Evolutionary conservation across 768 basidiomycete species (phyloP).

Genomic region (Hygrocybe punicea): DNA sequence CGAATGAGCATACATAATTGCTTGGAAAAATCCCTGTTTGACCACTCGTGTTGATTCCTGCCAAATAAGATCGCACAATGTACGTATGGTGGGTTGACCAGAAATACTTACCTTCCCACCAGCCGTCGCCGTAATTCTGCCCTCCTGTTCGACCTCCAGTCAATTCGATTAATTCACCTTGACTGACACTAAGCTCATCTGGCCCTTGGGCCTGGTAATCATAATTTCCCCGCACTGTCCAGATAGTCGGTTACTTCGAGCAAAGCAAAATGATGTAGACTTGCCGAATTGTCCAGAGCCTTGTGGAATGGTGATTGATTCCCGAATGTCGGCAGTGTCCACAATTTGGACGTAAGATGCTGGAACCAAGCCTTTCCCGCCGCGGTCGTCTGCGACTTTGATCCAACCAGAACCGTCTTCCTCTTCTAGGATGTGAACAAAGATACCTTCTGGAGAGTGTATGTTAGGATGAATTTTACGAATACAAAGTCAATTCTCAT

Average conservation of each 20-base stretch:
- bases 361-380: slow-evolving; percentile 73
- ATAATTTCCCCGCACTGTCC: slow-evolving; percentile 76
- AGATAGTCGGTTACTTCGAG: neutral
- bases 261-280: slow-evolving; percentile 19
- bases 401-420: slow-evolving; percentile 89
- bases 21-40: slow-evolving; percentile 81
- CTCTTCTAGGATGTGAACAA: slow-evolving; percentile 66
- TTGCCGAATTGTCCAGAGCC: slow-evolving; percentile 51
- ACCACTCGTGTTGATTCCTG: slow-evolving; percentile 61
- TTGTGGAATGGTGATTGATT: slow-evolving; percentile 21
- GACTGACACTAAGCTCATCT: slow-evolving; percentile 63
- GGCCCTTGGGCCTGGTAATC: slow-evolving; percentile 69
- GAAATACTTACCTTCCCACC: slow-evolving; percentile 73
- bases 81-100: slow-evolving; percentile 6
- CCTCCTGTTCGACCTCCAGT: slow-evolving; percentile 60
- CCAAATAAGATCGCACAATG: slow-evolving; percentile 10
- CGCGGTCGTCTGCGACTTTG: slow-evolving; percentile 60
- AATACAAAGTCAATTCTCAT: neutral
- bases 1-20: slow-evolving; percentile 66
- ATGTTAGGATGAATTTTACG: slow-evolving; percentile 5
- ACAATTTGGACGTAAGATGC: slow-evolving; percentile 66
- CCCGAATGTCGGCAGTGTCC: slow-evolving; percentile 11
- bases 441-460: slow-evolving; percentile 52
- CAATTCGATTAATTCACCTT: slow-evolving; percentile 62
- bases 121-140: slow-evolving; percentile 68